Percentiles rank a stretch among this genome's conserved stretches.
Evolutionary conservation across 1,284 basidiomycete species (phyloP).

Genomic region (Pascua sp.): DNA sequence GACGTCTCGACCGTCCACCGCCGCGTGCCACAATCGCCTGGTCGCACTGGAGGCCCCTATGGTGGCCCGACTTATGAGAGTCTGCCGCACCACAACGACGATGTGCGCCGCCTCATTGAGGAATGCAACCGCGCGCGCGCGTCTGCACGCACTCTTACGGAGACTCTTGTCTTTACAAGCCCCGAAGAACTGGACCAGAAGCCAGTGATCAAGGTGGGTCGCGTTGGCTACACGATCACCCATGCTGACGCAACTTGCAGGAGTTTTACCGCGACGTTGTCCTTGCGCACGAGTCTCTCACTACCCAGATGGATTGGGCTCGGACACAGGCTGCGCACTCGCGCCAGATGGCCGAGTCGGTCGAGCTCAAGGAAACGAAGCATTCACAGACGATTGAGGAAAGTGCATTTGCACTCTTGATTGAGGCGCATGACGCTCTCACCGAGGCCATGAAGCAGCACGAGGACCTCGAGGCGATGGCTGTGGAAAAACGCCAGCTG

Average conservation of each 20-base stretch:
- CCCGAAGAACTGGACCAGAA: slow-evolving; percentile 36
- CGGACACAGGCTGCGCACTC: slow-evolving; percentile 48
- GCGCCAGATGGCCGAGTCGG: slow-evolving; percentile 23
- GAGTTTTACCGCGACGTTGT: slow-evolving; percentile 49
- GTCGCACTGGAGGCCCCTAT: background rate
- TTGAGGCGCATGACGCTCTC: slow-evolving; percentile 40
- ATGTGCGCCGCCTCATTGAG: slow-evolving; percentile 35
- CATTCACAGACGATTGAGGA: slow-evolving; percentile 27
- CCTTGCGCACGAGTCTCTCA: slow-evolving; percentile 45
- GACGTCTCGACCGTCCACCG: slow-evolving; percentile 14
- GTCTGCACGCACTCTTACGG: slow-evolving; percentile 36
- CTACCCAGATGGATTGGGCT: slow-evolving; percentile 51
- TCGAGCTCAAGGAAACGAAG: slow-evolving; percentile 1
- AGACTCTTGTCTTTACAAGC: slow-evolving; percentile 37
- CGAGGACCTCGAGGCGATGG: slow-evolving; percentile 41
- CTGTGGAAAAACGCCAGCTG: slow-evolving; percentile 38
- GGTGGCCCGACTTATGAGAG: slow-evolving; percentile 27
- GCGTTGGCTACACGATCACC: no score
- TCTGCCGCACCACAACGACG: slow-evolving; percentile 39
- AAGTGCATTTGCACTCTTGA: slow-evolving; percentile 36
- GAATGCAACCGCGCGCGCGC: slow-evolving; percentile 40
- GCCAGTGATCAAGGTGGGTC: slow-evolving; percentile 36
- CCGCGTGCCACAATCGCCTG: slow-evolving; percentile 10
- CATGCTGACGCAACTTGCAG: slow-evolving; percentile 19
- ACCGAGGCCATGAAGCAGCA: slow-evolving; percentile 41